Evolutionary conservation across 192 early-diverging fungal genomes (phyloP).

Genomic region (Podila minutissima): DNA sequence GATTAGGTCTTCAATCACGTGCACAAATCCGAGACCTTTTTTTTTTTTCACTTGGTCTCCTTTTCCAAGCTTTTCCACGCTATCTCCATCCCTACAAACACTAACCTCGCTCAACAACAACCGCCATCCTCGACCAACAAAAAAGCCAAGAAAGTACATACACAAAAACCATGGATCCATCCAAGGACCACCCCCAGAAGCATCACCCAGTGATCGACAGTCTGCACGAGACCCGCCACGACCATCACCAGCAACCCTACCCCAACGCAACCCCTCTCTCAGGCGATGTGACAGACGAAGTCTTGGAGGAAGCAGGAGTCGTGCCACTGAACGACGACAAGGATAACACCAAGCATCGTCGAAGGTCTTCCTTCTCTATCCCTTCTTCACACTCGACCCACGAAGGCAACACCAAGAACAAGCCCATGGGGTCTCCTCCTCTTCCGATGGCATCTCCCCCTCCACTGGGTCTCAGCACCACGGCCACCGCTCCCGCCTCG

Average conservation of each 20-base stretch:
- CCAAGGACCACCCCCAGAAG: background rate
- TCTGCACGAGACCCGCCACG: constrained; percentile 21
- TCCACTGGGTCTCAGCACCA: constrained; percentile 7
- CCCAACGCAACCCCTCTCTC: constrained; percentile 5
- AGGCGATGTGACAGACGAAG: constrained; percentile 22
- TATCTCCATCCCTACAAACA: background rate
- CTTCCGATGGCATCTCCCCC: background rate
- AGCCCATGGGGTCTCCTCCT: background rate
- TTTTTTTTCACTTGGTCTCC: background rate
- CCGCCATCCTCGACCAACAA: too few relatives aligned
- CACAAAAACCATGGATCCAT: background rate
- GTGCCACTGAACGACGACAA: background rate
- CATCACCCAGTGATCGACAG: constrained; percentile 29
- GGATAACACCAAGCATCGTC: too few relatives aligned
- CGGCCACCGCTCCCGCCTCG: constrained; percentile 3
- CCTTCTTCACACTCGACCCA: background rate
- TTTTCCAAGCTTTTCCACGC: too few relatives aligned
- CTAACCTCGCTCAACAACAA: background rate
- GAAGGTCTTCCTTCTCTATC: too few relatives aligned
- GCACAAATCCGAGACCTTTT: background rate
- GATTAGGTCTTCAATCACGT: too few relatives aligned
- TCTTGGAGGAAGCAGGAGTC: constrained; percentile 18
- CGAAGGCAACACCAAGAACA: background rate
- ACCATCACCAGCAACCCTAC: constrained; percentile 20
- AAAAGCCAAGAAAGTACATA: background rate